A percentile compares a stretch with the other conserved stretches of the same genome.
Evolutionary conservation across 2,329 filamentous ascomycete species (phyloP).

Genomic region (Xylaria sp.): DNA sequence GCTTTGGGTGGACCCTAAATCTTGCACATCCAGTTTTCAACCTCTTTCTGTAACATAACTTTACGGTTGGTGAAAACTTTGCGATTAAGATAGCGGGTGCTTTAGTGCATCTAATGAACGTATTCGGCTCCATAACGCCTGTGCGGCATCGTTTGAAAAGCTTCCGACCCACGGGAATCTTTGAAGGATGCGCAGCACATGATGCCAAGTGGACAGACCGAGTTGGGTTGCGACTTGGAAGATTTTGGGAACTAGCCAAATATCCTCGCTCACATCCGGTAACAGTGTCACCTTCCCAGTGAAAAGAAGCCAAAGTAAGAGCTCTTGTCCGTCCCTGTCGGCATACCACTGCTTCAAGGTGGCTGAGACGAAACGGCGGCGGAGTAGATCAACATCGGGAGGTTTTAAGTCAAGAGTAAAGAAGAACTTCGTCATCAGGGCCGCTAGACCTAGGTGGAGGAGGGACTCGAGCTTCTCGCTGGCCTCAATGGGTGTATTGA

Average conservation of each 20-base stretch:
- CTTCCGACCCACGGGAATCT: conserved; percentile 30
- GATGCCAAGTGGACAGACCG: conserved; percentile 28
- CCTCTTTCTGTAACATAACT: background rate
- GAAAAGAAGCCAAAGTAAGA: conserved; percentile 43
- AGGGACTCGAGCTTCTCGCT: conserved; percentile 30
- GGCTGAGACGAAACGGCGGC: conserved; percentile 16
- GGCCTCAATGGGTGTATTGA: conserved; percentile 18
- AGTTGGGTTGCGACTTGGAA: conserved; percentile 14
- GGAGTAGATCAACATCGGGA: conserved; percentile 35
- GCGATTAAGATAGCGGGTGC: background rate
- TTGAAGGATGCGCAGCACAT: conserved; percentile 8
- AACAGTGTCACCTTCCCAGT: conserved; percentile 28
- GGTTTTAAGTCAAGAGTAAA: conserved; percentile 35
- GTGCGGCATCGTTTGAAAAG: conserved; percentile 21
- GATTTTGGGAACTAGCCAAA: conserved; percentile 29
- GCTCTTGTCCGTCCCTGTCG: conserved; percentile 31
- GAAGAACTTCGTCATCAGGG: conserved; percentile 45
- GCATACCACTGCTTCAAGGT: background rate
- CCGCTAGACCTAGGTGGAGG: conserved; percentile 45
- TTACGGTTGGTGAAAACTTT: background rate
- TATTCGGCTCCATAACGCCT: conserved; percentile 25
- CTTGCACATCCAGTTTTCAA: too few species aligned
- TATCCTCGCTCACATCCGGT: conserved; percentile 17
- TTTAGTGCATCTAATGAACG: background rate
- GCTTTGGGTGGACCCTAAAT: background rate